These are phyloP conservation scores for Cyclospora cayetanensis DNA, from an alignment of 169 alveolate species.

Conservation along the genomic window DNA sequence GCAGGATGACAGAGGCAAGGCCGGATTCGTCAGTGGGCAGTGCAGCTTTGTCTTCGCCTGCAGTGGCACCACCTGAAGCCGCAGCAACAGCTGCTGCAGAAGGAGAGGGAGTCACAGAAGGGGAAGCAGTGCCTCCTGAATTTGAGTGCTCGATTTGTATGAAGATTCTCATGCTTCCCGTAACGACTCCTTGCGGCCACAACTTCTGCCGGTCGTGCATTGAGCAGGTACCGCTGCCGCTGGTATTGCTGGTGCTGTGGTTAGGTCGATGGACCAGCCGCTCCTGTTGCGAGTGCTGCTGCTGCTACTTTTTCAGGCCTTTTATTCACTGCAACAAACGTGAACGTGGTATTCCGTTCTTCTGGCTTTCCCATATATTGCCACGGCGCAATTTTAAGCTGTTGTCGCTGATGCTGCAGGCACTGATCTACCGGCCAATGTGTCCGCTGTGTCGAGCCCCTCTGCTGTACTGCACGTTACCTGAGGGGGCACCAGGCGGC, in stretches of 20 bases:
- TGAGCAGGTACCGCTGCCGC: slow-evolving; percentile 76
- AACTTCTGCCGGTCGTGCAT: slow-evolving; percentile 82
- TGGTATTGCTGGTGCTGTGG: slow-evolving; percentile 14
- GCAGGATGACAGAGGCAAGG: not conserved
- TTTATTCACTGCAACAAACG: not conserved
- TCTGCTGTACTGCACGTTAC: slow-evolving; percentile 26
- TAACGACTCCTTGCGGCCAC: slow-evolving; percentile 85
- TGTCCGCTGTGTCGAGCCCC: slow-evolving; percentile 63
- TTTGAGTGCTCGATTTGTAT: slow-evolving; percentile 74
- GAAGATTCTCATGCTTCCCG: slow-evolving; percentile 80
- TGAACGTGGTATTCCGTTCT: not conserved
- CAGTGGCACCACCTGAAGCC: not conserved
- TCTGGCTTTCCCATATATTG: not conserved
- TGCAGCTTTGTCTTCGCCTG: not conserved
- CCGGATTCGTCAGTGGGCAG: not conserved
- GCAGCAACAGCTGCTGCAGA: slow-evolving; percentile 23
- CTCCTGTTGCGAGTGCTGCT: not conserved
- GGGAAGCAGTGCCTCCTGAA: slow-evolving; percentile 36
- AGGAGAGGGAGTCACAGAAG: not conserved
- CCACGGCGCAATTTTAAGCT: not conserved
- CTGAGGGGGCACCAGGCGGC: not conserved
- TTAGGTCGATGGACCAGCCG: too few relatives aligned
- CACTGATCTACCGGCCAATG: slow-evolving; percentile 49
- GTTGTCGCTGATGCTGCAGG: slow-evolving; percentile 9
- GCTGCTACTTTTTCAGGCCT: not conserved